Conservation (phyloP, 768 basidiomycete genomes). For the Heimioporus sp. region DNA sequence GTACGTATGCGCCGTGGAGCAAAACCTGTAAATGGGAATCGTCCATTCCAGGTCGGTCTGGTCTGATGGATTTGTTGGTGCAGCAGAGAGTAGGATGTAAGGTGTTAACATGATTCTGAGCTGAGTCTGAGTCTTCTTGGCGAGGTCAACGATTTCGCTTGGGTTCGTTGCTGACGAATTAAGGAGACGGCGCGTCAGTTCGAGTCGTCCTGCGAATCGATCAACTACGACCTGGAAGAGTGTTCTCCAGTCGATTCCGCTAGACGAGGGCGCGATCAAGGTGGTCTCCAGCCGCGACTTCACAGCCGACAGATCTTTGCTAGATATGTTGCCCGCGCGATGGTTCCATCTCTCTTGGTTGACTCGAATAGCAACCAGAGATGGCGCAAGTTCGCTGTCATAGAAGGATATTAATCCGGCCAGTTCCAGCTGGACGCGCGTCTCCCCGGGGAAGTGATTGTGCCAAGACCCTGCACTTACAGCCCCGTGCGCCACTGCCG, state of each 20-base stretch:
- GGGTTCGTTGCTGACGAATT: conserved; percentile 5
- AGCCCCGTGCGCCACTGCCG: not conserved
- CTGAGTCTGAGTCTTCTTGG: conserved; percentile 18
- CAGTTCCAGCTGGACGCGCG: conserved; percentile 33
- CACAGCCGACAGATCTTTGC: conserved; percentile 13
- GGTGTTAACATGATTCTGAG: conserved; percentile 30
- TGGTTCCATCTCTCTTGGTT: conserved; percentile 31
- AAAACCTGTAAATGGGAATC: conserved; percentile 27
- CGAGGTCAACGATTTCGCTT: conserved; percentile 5
- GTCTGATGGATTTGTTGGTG: conserved; percentile 3
- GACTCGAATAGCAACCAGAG: conserved; percentile 25
- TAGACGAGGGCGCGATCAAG: conserved; percentile 10
- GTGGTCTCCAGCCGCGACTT: conserved; percentile 7
- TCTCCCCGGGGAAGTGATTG: conserved; percentile 35
- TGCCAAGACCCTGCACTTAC: conserved; percentile 30
- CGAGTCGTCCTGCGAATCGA: conserved; percentile 31
- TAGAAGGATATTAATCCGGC: conserved; percentile 37
- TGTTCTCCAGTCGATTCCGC: conserved; percentile 34
- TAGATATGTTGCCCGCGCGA: conserved; percentile 26
- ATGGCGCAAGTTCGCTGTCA: conserved; percentile 30
- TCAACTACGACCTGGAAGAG: conserved; percentile 30
- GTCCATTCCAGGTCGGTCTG: conserved; percentile 29
- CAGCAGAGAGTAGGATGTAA: conserved; percentile 20
- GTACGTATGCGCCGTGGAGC: conserved; percentile 27
- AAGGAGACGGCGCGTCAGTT: conserved; percentile 23